A percentile compares a stretch with the other conserved stretches of the same genome.
Conservation (phyloP, 352 stramenopile species). For the Phytophthora rubi region DNA sequence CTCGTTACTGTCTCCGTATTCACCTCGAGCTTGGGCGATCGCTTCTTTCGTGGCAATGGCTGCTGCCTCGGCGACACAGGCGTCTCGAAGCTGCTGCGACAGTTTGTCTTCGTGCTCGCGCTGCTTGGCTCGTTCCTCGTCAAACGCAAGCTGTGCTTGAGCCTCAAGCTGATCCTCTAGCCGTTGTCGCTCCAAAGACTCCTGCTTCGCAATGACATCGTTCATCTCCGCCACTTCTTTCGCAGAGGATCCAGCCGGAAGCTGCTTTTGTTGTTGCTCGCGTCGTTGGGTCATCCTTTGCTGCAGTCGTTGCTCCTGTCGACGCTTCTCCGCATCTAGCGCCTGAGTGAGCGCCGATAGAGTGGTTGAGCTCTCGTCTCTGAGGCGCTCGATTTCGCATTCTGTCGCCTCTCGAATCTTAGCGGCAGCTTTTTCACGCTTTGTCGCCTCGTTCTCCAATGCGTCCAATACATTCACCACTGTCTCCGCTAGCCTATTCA, state of each 20-base stretch:
- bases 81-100: slow-evolving; percentile 28
- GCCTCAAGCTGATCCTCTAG: slow-evolving; percentile 37
- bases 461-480: slow-evolving; percentile 17
- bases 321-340: slow-evolving; percentile 32
- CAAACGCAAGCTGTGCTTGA: slow-evolving; percentile 28
- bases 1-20: slow-evolving; percentile 2
- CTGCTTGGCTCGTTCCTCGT: slow-evolving; percentile 31
- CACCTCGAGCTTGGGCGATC: slow-evolving; percentile 13
- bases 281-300: slow-evolving; percentile 35
- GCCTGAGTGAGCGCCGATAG: slow-evolving; percentile 17
- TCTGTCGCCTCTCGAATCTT: slow-evolving; percentile 17
- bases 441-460: slow-evolving; percentile 20
- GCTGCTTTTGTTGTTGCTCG: slow-evolving; percentile 27
- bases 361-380: slow-evolving; percentile 26
- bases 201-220: slow-evolving; percentile 28
- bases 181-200: slow-evolving; percentile 22
- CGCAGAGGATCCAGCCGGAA: slow-evolving; percentile 16
- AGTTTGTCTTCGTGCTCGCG: slow-evolving; percentile 29
- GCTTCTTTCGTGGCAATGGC: slow-evolving; percentile 27
- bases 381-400: slow-evolving; percentile 24
- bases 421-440: slow-evolving; percentile 4
- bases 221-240: slow-evolving; percentile 31
- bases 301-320: slow-evolving; percentile 34
- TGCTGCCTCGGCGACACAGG: slow-evolving; percentile 16
- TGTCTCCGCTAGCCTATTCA: not conserved